Base-by-base conservation (phyloP, 768 basidiomycete species). In the Podaxis rugospora region DNA sequence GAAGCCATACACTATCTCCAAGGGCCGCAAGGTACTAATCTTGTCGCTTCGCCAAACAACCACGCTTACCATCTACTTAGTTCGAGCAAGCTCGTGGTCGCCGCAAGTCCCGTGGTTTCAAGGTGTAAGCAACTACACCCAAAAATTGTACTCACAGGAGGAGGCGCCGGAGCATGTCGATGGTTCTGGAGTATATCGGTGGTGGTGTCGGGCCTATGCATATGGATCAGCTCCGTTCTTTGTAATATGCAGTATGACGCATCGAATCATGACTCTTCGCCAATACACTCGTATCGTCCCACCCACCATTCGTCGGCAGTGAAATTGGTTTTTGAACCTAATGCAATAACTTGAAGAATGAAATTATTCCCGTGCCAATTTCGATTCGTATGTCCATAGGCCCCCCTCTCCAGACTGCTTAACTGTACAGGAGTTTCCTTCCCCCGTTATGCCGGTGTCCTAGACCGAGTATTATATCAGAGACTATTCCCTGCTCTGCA, bases 51-150 rank as follows among this genome's bases (percentile, higher is more conserved):
- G 18, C 39, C 4, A 1, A 21, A 36, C 10, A 14, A 21, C 25
- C 11, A 55, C 52, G 56, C 57, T 57, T 5, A 63, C 27, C 47
- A n/a, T 27, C 16, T 57, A 60, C 36, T 51, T 63, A 89, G 88
- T 96, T 97, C 89, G 96, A 99, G 83, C 89, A 88, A 73, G 96
- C 80, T 75, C 95, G 96, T 87, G 96, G 96, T 83, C 92, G 96
- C 85, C 87, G 96, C 91, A 92, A 93, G 86, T 95, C 93, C 59
- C 90, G 90, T 78, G 93, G 92, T 68, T 95, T 95, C 92, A 95
- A 95, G 83, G 90, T 95, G 65, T 94, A 89, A 84, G 55, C n/a
- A 57, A 58, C 51, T 36, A 39, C 62, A 53, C 59, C 66, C 68
- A 70, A 71, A 72, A 68, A 67, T 66, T 65, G 59, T 59, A 66